These are phyloP conservation scores for Coleophoma eucalyptorum DNA, from an alignment of 2,329 filamentous ascomycete genomes.

Conservation along the genomic window DNA sequence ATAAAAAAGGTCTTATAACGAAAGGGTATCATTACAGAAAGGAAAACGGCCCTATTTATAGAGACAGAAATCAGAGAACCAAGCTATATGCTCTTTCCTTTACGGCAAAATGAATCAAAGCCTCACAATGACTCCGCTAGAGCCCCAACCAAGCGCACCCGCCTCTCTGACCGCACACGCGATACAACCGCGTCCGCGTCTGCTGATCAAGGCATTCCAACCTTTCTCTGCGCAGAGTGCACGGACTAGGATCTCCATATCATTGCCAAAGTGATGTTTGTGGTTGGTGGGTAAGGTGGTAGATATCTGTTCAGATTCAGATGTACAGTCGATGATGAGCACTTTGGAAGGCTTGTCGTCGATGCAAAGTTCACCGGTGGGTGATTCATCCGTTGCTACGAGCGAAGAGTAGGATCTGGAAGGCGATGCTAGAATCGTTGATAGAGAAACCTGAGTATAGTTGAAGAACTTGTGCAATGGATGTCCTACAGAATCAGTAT, in stretches of 20 bases:
- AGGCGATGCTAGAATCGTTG: constrained; percentile 41
- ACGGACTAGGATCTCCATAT: constrained; percentile 66
- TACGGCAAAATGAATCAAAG: neutral
- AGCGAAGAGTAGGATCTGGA: constrained; percentile 15
- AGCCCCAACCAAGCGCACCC: constrained; percentile 58
- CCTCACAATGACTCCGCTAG: constrained; percentile 38
- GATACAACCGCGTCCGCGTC: constrained; percentile 64
- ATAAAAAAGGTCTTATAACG: no score
- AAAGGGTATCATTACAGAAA: no score
- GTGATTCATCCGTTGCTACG: constrained; percentile 14
- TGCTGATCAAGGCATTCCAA: constrained; percentile 69
- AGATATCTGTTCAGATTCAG: neutral
- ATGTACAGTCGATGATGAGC: constrained; percentile 60
- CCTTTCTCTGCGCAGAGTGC: constrained; percentile 72
- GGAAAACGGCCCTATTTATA: no score
- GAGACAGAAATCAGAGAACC: no score
- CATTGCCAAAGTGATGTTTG: constrained; percentile 39
- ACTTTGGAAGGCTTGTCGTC: constrained; percentile 34
- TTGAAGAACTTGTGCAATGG: constrained; percentile 61
- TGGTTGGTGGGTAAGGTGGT: neutral
- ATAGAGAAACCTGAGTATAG: constrained; percentile 56
- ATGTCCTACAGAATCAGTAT: constrained; percentile 41
- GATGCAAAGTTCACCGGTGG: constrained; percentile 20
- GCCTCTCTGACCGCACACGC: constrained; percentile 74
- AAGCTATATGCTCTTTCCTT: no score